Evolutionary conservation across 441 rosid species (phyloP).

Genomic region (Mallotus japonicus): DNA sequence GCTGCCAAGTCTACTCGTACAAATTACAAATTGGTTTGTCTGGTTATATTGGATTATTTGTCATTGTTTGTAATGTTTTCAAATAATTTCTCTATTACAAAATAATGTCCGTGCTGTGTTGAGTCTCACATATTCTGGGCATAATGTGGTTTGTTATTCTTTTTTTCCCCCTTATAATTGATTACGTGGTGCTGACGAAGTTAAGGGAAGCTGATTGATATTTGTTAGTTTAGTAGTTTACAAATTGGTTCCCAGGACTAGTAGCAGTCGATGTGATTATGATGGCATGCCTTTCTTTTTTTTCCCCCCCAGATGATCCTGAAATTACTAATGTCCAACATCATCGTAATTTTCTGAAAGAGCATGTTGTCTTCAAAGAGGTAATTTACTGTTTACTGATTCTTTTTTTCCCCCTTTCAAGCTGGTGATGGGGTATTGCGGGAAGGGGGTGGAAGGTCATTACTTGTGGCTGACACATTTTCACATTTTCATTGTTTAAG

Average conservation of each 20-base stretch:
- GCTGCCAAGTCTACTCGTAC: neutral
- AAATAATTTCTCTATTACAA: neutral
- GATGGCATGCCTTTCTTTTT: constrained; percentile 23
- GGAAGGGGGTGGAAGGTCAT: neutral
- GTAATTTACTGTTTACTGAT: constrained; percentile 40
- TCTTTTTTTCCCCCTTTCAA: neutral
- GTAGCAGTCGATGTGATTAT: neutral
- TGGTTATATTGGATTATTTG: neutral
- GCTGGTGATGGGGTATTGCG: neutral
- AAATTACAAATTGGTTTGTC: neutral
- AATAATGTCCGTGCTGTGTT: neutral
- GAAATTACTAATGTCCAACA: constrained; percentile 73
- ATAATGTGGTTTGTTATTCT: neutral
- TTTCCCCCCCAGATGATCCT: constrained; percentile 73
- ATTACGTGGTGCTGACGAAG: neutral
- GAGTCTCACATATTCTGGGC: neutral
- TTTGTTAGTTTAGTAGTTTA: neutral
- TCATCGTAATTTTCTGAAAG: constrained; percentile 84
- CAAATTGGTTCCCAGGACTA: neutral
- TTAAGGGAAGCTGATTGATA: neutral
- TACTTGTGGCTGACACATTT: constrained; percentile 21
- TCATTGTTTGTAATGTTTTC: neutral
- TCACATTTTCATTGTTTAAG: constrained; percentile 38
- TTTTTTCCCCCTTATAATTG: neutral
- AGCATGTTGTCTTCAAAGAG: constrained; percentile 95